A percentile compares a stretch with the other conserved stretches of the same genome.
Conservation (phyloP, 2,329 filamentous ascomycete genomes). For the Trichoderma brevicompactum region DNA sequence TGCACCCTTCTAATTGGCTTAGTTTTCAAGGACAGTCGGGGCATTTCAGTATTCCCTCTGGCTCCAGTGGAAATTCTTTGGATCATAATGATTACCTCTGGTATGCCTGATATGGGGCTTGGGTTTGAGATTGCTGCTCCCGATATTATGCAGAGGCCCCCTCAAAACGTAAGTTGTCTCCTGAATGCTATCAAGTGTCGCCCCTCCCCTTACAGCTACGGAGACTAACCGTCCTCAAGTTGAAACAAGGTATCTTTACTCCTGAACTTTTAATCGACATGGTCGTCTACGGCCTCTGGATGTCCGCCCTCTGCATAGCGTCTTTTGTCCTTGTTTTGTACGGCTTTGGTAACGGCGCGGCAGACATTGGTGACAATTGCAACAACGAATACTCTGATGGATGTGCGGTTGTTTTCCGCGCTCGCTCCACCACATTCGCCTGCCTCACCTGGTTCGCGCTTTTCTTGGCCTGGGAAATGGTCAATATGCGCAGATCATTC, state of each 20-base stretch:
- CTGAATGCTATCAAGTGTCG: no score
- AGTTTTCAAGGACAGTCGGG: not conserved
- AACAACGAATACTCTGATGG: not conserved
- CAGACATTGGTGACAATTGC: not conserved
- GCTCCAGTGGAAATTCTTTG: not conserved
- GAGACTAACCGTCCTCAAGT: no score
- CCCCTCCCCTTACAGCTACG: no score
- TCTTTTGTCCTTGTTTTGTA: not conserved
- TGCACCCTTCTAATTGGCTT: conserved; percentile 36
- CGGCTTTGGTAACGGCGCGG: not conserved
- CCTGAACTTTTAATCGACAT: not conserved
- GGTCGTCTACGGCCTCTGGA: not conserved
- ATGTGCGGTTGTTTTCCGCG: not conserved
- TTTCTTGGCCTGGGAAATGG: not conserved
- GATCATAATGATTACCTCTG: not conserved
- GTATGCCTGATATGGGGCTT: not conserved
- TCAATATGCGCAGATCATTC: conserved; percentile 50
- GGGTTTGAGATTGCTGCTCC: not conserved
- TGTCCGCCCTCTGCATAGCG: not conserved
- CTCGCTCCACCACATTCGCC: not conserved
- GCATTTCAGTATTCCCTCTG: not conserved
- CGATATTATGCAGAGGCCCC: not conserved
- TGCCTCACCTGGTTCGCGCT: not conserved
- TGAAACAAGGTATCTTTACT: not conserved
- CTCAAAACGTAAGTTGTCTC: not conserved